Base-by-base conservation (phyloP, 164 flowering plant species). In the Platanus orientalis region DNA sequence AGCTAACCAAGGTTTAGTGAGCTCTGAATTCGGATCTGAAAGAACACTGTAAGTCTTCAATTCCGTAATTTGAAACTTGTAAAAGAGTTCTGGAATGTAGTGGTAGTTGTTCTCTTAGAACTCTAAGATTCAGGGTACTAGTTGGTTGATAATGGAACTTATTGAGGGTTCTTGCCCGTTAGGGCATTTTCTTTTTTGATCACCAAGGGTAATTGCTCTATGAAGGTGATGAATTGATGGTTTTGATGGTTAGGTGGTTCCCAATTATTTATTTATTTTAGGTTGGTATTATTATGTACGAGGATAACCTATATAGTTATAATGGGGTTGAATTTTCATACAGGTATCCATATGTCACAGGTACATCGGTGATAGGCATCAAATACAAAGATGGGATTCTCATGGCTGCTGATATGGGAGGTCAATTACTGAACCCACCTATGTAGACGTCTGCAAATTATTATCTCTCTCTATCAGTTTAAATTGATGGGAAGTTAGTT, bases 391-490 rank as follows among this genome's bases (percentile, higher is more conserved):
- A 93, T 82, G 97, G 98, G 17, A 77, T 93, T 73, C 79, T 93
- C 32, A 81, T 93, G 87, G 88, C 91, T 75, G 82, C 97, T 74
- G 98, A 93, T 76, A 90, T 86, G 94, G 98, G 97, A 87, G 98
- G 98, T 93, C 63, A 70, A 82, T 45, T 76, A 17, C 30, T 48
- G 5, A 36, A 52, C 58, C 48, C 24, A 12, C 2, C 25, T 24
- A 19, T 23, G 12, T 62, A 25, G 28, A 25, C 7, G 19, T 30
- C 20, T 0, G 52, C 29, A 29, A 4, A 26, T 54, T 6, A 25
- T 17, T 27, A 11, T n/a, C n/a, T n/a, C n/a, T n/a, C n/a, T n/a
- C n/a, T n/a, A n/a, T n/a, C n/a, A n/a, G n/a, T 36, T 36, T 36
- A 14, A 7, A 36, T 36, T 36, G 42, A 36, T 36, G 9, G 9